Evolutionary conservation across 768 basidiomycete genomes (phyloP), one percentile per base, ranked within the genome.

Genomic region (Mycena galopus): DNA sequence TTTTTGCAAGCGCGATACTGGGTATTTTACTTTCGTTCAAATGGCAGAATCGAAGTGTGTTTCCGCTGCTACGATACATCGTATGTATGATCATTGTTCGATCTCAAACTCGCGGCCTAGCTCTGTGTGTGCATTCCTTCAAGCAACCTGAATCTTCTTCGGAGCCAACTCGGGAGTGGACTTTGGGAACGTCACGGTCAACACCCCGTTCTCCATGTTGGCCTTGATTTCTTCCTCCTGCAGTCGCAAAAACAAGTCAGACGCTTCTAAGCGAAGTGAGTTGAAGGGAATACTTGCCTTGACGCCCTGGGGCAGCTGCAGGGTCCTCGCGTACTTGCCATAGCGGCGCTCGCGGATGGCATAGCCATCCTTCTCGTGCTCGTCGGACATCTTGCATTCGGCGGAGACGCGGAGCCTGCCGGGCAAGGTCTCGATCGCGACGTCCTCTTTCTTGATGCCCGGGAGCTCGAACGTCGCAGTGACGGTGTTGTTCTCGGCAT

Each of bases 401-500:
- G 88, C 91, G 4, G 88, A 86, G 58, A 92, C 77, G 55, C 79
- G 86, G 60, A 92, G 85, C 2, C 83, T 80, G 69, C 86, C 85
- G 70, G 87, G 83, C 69, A 86, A 84, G 10, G 89, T 75, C 65
- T 91, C 89, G 73, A 92, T 86, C 59, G 80, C 79, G 58, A 91
- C 81, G 69, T 90, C 80, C 56, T 89, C 86, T 35, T 87, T 86
- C 66, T 81, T 80, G 44, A 91, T 32, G 23, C 90, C 90, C 0
- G 91, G 90, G 9, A 92, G 80, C 73, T 92, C 90, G 76, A 91
- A 89, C 9, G 83, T 79, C 50, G 90, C 90, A 0, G 87, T 88
- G 44, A 91, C 86, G 42, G 81, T 76, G 75, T 89, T 88, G 27
- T 78, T 80, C 25, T 86, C 82, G 0, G 75, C 56, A 68, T 89